Percentiles rank a stretch among this genome's conserved stretches.
Evolutionary conservation across 192 early-diverging fungal genomes (phyloP).

Genomic region (Coemansia sp.): DNA sequence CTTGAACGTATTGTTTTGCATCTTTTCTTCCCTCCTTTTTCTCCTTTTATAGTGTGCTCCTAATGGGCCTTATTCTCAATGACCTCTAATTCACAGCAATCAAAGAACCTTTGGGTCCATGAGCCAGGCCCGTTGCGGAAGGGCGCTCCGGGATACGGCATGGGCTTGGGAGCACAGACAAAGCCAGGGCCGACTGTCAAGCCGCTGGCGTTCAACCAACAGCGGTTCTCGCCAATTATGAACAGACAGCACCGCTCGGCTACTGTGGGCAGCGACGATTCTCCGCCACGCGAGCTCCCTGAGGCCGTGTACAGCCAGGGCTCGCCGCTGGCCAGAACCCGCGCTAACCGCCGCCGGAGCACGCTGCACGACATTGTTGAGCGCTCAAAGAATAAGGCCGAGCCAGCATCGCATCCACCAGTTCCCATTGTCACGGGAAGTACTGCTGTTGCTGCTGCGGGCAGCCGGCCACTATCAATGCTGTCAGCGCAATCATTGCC

Average conservation of each 20-base stretch:
- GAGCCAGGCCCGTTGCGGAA: conserved; percentile 35
- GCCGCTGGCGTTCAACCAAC: conserved; percentile 27
- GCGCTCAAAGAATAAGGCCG: conserved; percentile 38
- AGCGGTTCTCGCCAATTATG: conserved; percentile 51
- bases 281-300: conserved; percentile 24
- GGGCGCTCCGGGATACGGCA: conserved; percentile 11
- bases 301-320: conserved; percentile 22
- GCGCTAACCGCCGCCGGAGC: conserved; percentile 42
- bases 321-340: conserved; percentile 33
- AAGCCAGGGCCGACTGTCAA: not conserved
- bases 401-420: not conserved
- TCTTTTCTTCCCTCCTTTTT: conserved; percentile 2
- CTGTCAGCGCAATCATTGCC: conserved; percentile 24
- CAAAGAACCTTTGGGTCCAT: conserved; percentile 26
- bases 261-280: conserved; percentile 37
- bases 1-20: not conserved
- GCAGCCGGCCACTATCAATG: conserved; percentile 10
- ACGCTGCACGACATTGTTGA: conserved; percentile 48
- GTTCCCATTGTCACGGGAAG: not conserved
- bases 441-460: not conserved
- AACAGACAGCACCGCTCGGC: conserved; percentile 48
- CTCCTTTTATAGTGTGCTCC: not conserved
- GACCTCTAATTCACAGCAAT: conserved; percentile 43
- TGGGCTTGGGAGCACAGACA: not conserved
- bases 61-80: conserved; percentile 31